Evolutionary conservation across 2,329 filamentous ascomycete species (phyloP).

Genomic region (Aspergillus thermomutatus): DNA sequence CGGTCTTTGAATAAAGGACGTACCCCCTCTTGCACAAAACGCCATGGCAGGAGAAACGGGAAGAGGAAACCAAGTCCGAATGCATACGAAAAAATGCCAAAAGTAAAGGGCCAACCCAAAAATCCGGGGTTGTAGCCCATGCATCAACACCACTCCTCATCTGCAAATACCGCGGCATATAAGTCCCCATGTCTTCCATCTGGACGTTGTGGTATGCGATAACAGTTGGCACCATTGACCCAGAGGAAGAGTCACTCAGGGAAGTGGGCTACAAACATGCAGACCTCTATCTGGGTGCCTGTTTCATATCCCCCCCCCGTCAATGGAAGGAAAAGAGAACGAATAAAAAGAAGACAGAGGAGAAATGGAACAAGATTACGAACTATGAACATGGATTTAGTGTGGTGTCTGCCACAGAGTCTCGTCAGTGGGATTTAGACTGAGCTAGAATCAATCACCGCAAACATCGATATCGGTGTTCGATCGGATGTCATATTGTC

Average conservation of each 20-base stretch:
- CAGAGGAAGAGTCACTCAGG: neutral
- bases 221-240: no score
- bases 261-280: neutral
- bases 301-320: neutral
- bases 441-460: neutral
- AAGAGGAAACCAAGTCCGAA: slow-evolving; percentile 42
- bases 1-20: slow-evolving; percentile 5
- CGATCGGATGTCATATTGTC: neutral
- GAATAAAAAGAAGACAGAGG: neutral
- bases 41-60: slow-evolving; percentile 21
- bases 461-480: slow-evolving; percentile 2
- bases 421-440: neutral
- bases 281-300: neutral
- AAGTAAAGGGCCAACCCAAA: slow-evolving; percentile 18
- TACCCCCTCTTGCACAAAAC: slow-evolving; percentile 15
- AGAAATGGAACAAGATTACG: neutral
- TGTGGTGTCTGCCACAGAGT: neutral
- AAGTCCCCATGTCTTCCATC: neutral
- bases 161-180: neutral
- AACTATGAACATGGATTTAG: neutral
- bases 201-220: neutral
- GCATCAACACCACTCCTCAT: neutral
- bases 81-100: slow-evolving; percentile 48
- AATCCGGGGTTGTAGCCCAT: neutral
- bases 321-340: neutral